Percentiles rank a stretch among this genome's conserved stretches.
phyloP scores from a whole-genome alignment of 2,329 filamentous ascomycete species.

The Calonectria ilicicola region DNA sequence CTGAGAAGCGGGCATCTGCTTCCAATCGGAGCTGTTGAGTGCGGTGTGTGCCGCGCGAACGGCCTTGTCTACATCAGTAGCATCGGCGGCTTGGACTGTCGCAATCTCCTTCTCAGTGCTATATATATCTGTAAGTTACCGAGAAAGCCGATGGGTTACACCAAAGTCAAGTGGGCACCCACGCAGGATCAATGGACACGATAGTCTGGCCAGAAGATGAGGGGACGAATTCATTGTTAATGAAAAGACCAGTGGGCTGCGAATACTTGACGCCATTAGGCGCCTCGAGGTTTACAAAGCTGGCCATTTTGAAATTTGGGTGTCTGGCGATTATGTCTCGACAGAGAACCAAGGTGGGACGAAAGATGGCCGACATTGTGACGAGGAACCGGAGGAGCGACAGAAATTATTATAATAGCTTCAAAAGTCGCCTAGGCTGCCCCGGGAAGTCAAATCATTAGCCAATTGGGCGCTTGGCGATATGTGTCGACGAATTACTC shows the following conservation, averaged over 20 bases:
- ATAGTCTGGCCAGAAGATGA: slow-evolving; percentile 41
- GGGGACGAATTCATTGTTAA: slow-evolving; percentile 85
- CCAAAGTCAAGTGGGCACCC: slow-evolving; percentile 5
- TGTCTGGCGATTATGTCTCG: slow-evolving; percentile 21
- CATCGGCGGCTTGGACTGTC: slow-evolving; percentile 44
- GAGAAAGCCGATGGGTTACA: not conserved
- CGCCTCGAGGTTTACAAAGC: slow-evolving; percentile 72
- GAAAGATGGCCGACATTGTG: slow-evolving; percentile 17
- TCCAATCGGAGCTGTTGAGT: slow-evolving; percentile 75
- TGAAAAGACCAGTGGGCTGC: slow-evolving; percentile 82
- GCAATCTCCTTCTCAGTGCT: slow-evolving; percentile 46
- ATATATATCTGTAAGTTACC: slow-evolving; percentile 8
- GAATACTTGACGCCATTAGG: slow-evolving; percentile 82
- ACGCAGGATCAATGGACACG: slow-evolving; percentile 46
- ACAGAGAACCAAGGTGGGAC: slow-evolving; percentile 23
- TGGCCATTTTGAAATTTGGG: slow-evolving; percentile 36
- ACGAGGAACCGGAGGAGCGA: not conserved
- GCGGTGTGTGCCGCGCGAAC: slow-evolving; percentile 69
- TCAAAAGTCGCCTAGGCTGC: not conserved
- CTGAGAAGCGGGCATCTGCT: slow-evolving; percentile 72
- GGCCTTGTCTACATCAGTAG: slow-evolving; percentile 45
- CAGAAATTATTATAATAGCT: slow-evolving; percentile 16
- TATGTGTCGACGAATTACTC: not conserved
- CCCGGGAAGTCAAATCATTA: not conserved
- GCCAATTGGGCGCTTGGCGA: slow-evolving; percentile 3